Evolutionary conservation across 202 grass and related monocot genomes (phyloP).

Genomic region (Carex arenaria): DNA sequence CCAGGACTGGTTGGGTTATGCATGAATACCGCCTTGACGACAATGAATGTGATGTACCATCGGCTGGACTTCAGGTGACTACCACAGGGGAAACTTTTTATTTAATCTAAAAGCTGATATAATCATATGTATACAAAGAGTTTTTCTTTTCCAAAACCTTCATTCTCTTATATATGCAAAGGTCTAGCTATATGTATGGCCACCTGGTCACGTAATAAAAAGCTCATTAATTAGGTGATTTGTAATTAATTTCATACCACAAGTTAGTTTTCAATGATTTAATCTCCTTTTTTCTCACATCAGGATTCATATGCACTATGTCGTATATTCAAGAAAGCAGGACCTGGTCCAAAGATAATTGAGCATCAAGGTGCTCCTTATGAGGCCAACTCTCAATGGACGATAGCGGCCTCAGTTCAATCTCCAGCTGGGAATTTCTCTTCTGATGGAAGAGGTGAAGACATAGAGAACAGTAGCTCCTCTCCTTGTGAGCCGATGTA

Average conservation of each 20-base stretch:
- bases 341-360: constrained; percentile 70
- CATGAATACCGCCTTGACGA: constrained; percentile 95
- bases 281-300: not conserved
- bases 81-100: not conserved
- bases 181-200: not conserved
- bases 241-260: not conserved
- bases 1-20: constrained; percentile 92
- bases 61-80: constrained; percentile 71
- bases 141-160: not conserved
- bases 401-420: constrained; percentile 28
- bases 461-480: constrained; percentile 56
- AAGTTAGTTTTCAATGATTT: not conserved
- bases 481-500: constrained; percentile 25
- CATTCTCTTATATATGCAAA: not conserved
- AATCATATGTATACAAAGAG: not conserved
- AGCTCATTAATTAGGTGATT: not conserved
- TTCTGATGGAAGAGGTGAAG: constrained; percentile 68
- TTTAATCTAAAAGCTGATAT: not conserved
- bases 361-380: constrained; percentile 57
- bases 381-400: constrained; percentile 42
- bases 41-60: constrained; percentile 68
- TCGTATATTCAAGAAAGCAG: constrained; percentile 89
- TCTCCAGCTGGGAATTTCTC: constrained; percentile 48
- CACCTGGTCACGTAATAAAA: not conserved
- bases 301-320: constrained; percentile 91